Base-by-base conservation (phyloP, 352 stramenopile species). In the Globisporangium ultimum region DNA sequence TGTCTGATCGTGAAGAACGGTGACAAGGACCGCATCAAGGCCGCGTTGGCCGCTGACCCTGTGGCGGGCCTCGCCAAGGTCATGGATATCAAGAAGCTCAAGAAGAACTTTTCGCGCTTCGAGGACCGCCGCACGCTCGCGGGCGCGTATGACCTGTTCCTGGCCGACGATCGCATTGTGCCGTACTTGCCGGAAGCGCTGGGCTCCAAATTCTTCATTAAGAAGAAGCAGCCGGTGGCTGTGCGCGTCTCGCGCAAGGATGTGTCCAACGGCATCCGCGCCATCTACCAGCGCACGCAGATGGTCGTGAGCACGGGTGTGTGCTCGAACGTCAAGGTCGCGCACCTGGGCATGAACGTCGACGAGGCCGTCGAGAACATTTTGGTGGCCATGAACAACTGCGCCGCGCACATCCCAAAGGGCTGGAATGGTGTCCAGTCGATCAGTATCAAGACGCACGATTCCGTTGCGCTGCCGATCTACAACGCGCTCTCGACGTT, bases 391-490 rank as follows among this genome's bases (percentile, higher is more conserved):
- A 89, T 84, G 70, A 85, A 91, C 68, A 79, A 78, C 46, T 85
- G 80, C 55, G 74, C 80, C 17, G 70, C 64, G 7, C 88, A 95
- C 55, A 83, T 98, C 24, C 80, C 87, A 40, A 91, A 93, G 49
- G 80, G 84, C 47, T 98, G 93, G 93, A 77, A 83, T 48, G 96
- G 96, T 71, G 84, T 98, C 51, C 87, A 95, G 71, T 92, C 87
- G 34, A 96, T 98, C 76, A 86, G 67, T 55, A 71, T 98, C 63
- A 98, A 97, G 77, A 96, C 89, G 10, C 75, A 67, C 24, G 72
- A 92, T 36, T 97, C 87, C 60, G 72, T 96, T 11, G 72, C 88
- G n/a, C 67, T 98, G 49, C 93, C 91, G 24, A 79, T 98, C 46
- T 98, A 97, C 67, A 97, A 96, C 57, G 65, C 80, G 20, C 70